Evolutionary conservation across 352 stramenopile species (phyloP).

Genomic region (Pythium biforme): DNA sequence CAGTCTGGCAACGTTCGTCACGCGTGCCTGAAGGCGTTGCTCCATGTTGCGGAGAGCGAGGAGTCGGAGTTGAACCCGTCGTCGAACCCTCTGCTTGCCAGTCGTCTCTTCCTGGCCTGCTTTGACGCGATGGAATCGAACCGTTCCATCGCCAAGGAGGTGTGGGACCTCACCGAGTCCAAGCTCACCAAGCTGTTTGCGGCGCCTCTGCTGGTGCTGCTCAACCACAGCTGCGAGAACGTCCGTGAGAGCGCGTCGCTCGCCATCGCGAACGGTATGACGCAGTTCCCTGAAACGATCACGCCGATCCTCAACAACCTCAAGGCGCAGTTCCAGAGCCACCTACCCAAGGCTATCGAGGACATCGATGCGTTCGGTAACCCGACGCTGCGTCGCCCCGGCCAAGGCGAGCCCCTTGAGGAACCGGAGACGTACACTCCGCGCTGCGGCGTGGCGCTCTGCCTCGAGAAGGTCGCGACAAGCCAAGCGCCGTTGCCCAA

Average conservation of each 20-base stretch:
- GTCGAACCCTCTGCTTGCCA: slow-evolving; percentile 41
- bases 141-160: slow-evolving; percentile 46
- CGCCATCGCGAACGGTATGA: slow-evolving; percentile 79
- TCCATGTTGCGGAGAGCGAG: slow-evolving; percentile 57
- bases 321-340: slow-evolving; percentile 60
- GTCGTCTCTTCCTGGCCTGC: slow-evolving; percentile 58
- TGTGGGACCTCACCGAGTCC: slow-evolving; percentile 62
- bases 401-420: slow-evolving; percentile 52
- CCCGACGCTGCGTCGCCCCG: slow-evolving; percentile 57
- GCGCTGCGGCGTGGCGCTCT: slow-evolving; percentile 70
- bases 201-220: slow-evolving; percentile 57
- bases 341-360: slow-evolving; percentile 52
- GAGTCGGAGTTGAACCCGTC: slow-evolving; percentile 44
- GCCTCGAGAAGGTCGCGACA: slow-evolving; percentile 67
- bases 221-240: slow-evolving; percentile 73
- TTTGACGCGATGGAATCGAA: slow-evolving; percentile 71
- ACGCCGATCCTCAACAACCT: slow-evolving; percentile 67
- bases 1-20: slow-evolving; percentile 49
- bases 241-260: slow-evolving; percentile 78
- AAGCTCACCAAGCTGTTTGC: slow-evolving; percentile 62
- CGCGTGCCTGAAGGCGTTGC: slow-evolving; percentile 57
- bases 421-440: slow-evolving; percentile 56
- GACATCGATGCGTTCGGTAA: slow-evolving; percentile 74
- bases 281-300: slow-evolving; percentile 73
- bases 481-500: slow-evolving; percentile 46